These are phyloP conservation scores for Haberlea rhodopensis DNA, from an alignment of 257 asterid genomes.

Conservation along the genomic window DNA sequence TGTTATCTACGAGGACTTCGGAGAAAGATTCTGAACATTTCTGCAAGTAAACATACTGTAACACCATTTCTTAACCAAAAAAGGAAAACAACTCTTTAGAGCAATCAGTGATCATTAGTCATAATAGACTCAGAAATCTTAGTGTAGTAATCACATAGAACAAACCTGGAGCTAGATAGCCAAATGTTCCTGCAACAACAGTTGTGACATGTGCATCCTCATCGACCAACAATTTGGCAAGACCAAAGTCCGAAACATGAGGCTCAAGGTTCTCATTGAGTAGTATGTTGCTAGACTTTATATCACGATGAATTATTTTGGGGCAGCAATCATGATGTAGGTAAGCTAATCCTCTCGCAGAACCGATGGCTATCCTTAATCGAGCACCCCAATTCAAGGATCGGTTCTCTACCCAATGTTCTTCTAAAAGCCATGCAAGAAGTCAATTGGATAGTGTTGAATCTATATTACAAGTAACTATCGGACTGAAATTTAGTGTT, in stretches of 20 bases:
- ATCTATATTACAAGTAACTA: background rate
- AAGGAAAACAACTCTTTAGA: too few species aligned
- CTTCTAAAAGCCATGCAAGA: conserved; percentile 32
- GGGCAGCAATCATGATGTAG: conserved; percentile 92
- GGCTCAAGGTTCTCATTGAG: conserved; percentile 94
- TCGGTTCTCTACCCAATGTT: conserved; percentile 38
- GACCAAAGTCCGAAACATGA: conserved; percentile 92
- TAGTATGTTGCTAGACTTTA: conserved; percentile 90
- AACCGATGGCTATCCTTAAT: conserved; percentile 76
- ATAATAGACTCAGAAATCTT: background rate
- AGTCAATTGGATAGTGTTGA: background rate
- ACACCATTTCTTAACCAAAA: too few species aligned
- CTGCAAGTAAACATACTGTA: background rate
- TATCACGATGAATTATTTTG: conserved; percentile 83
- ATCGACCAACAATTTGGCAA: conserved; percentile 86
- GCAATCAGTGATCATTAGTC: background rate
- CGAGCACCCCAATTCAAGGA: conserved; percentile 80
- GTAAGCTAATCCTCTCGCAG: conserved; percentile 94
- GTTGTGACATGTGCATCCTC: conserved; percentile 96
- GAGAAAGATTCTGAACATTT: background rate
- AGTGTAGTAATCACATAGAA: conserved; percentile 1
- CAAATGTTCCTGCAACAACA: conserved; percentile 97
- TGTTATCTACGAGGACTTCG: background rate
- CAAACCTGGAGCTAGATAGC: conserved; percentile 95
- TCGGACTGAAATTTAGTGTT: background rate